Conservation (phyloP, 768 basidiomycete species). For the Infundibulicybe gibba region DNA sequence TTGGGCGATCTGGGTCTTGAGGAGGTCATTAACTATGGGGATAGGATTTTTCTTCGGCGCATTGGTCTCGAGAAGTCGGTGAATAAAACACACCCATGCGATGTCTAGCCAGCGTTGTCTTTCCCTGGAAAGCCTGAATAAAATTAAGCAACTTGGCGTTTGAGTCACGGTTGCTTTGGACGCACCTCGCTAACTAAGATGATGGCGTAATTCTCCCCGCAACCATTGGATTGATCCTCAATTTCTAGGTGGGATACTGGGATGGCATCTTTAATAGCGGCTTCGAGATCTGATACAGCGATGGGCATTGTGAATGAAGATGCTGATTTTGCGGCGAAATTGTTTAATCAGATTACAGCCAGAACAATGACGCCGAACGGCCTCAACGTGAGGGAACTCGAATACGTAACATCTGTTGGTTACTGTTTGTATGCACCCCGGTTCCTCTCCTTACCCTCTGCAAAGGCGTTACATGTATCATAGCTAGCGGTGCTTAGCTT, state of each 20-base stretch:
- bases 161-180: constrained; percentile 1
- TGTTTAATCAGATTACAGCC: too few relatives aligned
- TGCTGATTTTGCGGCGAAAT: neutral
- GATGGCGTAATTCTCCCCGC: constrained; percentile 75
- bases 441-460: too few relatives aligned
- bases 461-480: too few relatives aligned
- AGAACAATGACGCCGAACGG: too few relatives aligned
- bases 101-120: constrained; percentile 76
- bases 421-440: too few relatives aligned
- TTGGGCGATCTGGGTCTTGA: constrained; percentile 72
- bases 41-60: neutral
- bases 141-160: neutral
- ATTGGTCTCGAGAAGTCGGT: neutral
- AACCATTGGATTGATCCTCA: constrained; percentile 74
- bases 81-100: constrained; percentile 47
- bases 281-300: constrained; percentile 50
- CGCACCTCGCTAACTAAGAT: constrained; percentile 74
- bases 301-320: constrained; percentile 50
- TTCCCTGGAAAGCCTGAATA: constrained; percentile 68
- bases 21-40: constrained; percentile 63
- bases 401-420: too few relatives aligned
- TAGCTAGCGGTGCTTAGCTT: too few relatives aligned
- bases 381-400: too few relatives aligned
- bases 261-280: constrained; percentile 58
- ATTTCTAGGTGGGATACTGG: constrained; percentile 69